Conservation (phyloP, 2,329 filamentous ascomycete species). For the Coniochaeta sp. region DNA sequence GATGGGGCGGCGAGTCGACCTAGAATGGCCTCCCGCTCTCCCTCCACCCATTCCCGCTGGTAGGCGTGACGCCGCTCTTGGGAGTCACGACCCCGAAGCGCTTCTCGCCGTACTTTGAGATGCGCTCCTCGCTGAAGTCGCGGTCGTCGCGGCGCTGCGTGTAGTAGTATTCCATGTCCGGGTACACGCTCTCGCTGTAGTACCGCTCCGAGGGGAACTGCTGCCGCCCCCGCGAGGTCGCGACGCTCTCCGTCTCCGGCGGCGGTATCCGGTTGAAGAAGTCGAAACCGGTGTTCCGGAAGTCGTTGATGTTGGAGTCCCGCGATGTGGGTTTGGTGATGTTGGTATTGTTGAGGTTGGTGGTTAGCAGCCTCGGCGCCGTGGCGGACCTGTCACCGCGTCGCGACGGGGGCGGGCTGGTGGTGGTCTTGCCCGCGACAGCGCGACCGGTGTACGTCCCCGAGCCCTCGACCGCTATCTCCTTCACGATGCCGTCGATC, state of each 20-base stretch:
- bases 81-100: slow-evolving; percentile 17
- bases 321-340: not conserved
- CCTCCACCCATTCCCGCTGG: slow-evolving; percentile 9
- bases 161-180: slow-evolving; percentile 11
- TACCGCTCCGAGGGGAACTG: slow-evolving; percentile 11
- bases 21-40: slow-evolving; percentile 15
- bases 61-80: slow-evolving; percentile 13
- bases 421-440: not conserved
- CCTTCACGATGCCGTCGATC: slow-evolving; percentile 21
- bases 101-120: slow-evolving; percentile 17
- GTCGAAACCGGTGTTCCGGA: slow-evolving; percentile 2
- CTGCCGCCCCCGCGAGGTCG: slow-evolving; percentile 3
- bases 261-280: slow-evolving; percentile 1
- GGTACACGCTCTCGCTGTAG: slow-evolving; percentile 19
- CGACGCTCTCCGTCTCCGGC: slow-evolving; percentile 5
- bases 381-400: not conserved
- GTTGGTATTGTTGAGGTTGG: not conserved
- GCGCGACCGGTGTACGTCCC: slow-evolving; percentile 10
- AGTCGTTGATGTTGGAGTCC: not conserved
- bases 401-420: slow-evolving; percentile 13
- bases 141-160: slow-evolving; percentile 3
- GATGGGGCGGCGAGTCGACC: not conserved
- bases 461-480: slow-evolving; percentile 14
- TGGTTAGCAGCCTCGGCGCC: not conserved
- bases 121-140: slow-evolving; percentile 17